Evolutionary conservation across 805 yeast genomes (phyloP).

Genomic region (Cyberlindnera mississippiensis): DNA sequence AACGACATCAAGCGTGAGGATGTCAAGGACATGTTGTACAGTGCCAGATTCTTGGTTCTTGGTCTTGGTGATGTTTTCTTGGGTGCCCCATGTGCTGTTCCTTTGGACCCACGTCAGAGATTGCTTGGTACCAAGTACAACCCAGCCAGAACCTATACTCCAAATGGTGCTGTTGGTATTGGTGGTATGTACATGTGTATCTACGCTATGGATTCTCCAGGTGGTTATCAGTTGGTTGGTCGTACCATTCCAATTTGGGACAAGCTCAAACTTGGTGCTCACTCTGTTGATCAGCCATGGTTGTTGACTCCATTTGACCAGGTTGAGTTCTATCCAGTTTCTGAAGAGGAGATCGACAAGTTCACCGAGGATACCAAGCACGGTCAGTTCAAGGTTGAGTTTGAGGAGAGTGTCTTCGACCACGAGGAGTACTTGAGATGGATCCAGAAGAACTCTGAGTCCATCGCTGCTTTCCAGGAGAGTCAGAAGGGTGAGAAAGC

Average conservation of each 20-base stretch:
- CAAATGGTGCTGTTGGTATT: constrained; percentile 95
- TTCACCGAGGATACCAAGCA: constrained; percentile 70
- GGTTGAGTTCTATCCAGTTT: constrained; percentile 88
- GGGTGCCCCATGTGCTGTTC: constrained; percentile 99
- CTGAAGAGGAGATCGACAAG: constrained; percentile 75
- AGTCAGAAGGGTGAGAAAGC: constrained; percentile 76
- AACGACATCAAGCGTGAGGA: constrained; percentile 75
- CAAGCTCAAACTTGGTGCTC: constrained; percentile 73
- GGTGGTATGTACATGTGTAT: constrained; percentile 99
- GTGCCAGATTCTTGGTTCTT: constrained; percentile 86
- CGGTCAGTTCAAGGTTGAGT: constrained; percentile 74
- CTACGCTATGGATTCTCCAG: constrained; percentile 93
- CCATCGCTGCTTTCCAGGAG: constrained; percentile 65
- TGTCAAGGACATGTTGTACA: constrained; percentile 79
- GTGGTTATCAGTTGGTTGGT: constrained; percentile 96
- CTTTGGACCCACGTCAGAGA: constrained; percentile 94
- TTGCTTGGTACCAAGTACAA: constrained; percentile 90
- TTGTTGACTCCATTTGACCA: constrained; percentile 88
- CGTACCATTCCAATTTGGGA: constrained; percentile 98
- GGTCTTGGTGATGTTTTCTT: constrained; percentile 97
- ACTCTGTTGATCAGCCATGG: constrained; percentile 74
- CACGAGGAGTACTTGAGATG: constrained; percentile 74
- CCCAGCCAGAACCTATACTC: constrained; percentile 94
- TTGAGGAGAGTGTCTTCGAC: constrained; percentile 76
- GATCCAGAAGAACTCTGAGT: constrained; percentile 67